A percentile compares a stretch with the other conserved stretches of the same genome.
Evolutionary conservation across 106 monocot genomes (phyloP).

Genomic region (Narthecium ossifragum): DNA sequence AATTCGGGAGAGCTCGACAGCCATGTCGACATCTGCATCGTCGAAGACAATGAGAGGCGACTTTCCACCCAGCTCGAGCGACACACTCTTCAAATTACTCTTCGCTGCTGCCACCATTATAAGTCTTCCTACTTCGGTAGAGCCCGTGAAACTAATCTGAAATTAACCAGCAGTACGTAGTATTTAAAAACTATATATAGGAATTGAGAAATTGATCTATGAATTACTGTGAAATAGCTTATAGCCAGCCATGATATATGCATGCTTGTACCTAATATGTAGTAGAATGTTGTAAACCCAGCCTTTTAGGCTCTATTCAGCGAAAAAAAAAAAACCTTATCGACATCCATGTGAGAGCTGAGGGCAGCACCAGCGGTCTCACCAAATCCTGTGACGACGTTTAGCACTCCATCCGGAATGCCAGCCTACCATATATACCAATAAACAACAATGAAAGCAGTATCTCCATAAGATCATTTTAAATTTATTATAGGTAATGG

Average conservation of each 20-base stretch:
- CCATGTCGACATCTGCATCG: conserved; percentile 52
- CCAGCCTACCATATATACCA: neutral
- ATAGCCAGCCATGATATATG: no score
- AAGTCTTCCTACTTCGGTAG: conserved; percentile 38
- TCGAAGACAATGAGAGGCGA: conserved; percentile 41
- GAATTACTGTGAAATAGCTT: no score
- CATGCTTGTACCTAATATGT: no score
- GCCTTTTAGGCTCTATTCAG: no score
- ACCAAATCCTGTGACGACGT: conserved; percentile 54
- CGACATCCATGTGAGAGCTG: conserved; percentile 71
- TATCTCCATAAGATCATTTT: no score
- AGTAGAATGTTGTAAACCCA: no score
- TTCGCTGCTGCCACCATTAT: conserved; percentile 52
- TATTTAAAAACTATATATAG: no score
- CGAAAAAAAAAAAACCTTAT: conserved; percentile 43
- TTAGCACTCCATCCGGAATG: conserved; percentile 8
- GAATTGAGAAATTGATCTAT: no score
- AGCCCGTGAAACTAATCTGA: conserved; percentile 51
- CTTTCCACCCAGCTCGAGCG: conserved; percentile 55
- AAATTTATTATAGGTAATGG: no score
- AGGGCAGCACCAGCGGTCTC: conserved; percentile 50
- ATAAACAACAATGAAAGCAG: neutral
- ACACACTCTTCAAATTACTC: conserved; percentile 48
- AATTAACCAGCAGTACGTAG: neutral
- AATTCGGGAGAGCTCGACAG: conserved; percentile 16